phyloP scores from a whole-genome alignment of 306 rosid species.

The Hylodesmum podocarpum region DNA sequence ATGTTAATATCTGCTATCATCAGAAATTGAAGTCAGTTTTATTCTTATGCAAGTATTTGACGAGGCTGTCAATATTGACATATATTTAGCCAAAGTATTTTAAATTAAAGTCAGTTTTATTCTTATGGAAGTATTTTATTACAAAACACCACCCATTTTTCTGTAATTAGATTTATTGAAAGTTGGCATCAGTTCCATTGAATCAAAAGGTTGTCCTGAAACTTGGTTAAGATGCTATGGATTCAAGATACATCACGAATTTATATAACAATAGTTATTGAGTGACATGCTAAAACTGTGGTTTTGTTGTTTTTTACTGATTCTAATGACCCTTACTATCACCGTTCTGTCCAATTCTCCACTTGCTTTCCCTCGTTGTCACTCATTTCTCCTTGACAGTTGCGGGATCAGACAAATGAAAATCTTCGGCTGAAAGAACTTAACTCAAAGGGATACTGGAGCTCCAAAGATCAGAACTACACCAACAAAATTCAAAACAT shows the following conservation, averaged over 20 bases:
- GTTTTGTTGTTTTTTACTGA: background rate
- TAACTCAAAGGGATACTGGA: conserved; percentile 56
- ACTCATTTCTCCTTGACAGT: conserved; percentile 42
- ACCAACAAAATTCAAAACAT: conserved; percentile 26
- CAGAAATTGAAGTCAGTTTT: background rate
- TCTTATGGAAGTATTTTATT: too few species aligned
- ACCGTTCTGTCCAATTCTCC: background rate
- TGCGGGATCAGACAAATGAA: conserved; percentile 53
- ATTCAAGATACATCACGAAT: background rate
- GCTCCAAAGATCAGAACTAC: conserved; percentile 37
- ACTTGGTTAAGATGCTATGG: background rate
- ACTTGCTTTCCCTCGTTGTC: background rate
- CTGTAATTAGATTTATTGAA: background rate
- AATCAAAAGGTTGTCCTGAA: background rate
- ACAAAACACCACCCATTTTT: background rate
- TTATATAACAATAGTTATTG: background rate
- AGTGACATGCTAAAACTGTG: too few species aligned
- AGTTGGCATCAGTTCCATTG: background rate
- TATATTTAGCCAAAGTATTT: background rate
- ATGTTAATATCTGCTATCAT: background rate
- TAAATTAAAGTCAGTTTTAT: too few species aligned
- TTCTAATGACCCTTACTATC: background rate
- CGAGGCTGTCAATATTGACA: background rate
- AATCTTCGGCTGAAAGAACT: conserved; percentile 61
- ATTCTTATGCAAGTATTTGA: background rate